Evolutionary conservation across 2,329 filamentous ascomycete species (phyloP), one percentile per base, ranked within the genome.

Genomic region (Fusarium pininemorale): DNA sequence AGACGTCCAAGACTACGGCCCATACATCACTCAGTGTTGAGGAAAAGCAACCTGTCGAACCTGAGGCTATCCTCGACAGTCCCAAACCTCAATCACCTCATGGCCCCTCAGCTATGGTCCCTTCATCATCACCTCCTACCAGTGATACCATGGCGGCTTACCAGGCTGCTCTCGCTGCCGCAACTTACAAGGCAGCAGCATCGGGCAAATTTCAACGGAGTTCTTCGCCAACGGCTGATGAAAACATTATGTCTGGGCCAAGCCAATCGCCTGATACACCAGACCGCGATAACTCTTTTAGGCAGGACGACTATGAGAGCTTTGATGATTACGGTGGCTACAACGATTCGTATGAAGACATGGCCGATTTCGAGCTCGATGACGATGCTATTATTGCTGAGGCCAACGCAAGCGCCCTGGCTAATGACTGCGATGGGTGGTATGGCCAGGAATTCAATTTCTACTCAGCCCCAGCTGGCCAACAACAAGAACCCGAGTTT

Each of bases 371-470:
- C 67, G 90, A 92, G 50, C 87, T 93, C 57, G 93, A 94, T 67
- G 95, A 98, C 74, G 95, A 98, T 77, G 91, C 91, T 38, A 96
- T 98, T 76, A 97, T 99, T 69, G 96, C 95, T 0, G 96, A 95
- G 66, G 96, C 96, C 10, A 99, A 99, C 77, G 95, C 96, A 2
- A 95, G 96, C 80, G 96, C 93, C 3, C 87, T 99, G 13, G 96
- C 96, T 51, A 95, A 94, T 75, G 96, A 99, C 79, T 92, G 92
- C 12, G 96, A 98, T 73, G 96, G 94, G 1, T 97, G 96, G 85
- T 99, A 99, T 79, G 96, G 96, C 1, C 92, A 95, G 75, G 96
- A 99, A 81, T 99, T 99, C 79, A 95, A 95, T 2, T 99, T 99
- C 81, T 99, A 98, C 81, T 94, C 95, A 3, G 85, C 87, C 4